Evolutionary conservation across 495 filamentous ascomycete species (phyloP).

Genomic region (Letharia columbiana): DNA sequence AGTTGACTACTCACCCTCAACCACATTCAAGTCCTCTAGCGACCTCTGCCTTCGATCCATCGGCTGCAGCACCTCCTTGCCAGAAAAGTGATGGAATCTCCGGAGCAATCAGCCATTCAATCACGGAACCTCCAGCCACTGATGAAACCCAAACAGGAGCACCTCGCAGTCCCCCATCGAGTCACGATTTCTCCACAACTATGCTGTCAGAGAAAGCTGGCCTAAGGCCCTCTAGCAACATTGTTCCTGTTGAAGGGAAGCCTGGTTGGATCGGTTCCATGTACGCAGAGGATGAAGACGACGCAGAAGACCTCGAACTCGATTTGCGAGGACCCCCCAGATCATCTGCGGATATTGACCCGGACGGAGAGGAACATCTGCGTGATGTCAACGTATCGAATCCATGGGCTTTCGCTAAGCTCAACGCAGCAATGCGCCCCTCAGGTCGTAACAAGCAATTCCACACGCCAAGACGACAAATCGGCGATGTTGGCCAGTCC

Average conservation of each 20-base stretch:
- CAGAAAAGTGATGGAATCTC: neutral
- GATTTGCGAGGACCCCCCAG: neutral
- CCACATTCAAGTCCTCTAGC: neutral
- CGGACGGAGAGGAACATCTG: conserved; percentile 19
- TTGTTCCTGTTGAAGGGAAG: neutral
- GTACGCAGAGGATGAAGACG: conserved; percentile 13
- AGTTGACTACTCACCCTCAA: neutral
- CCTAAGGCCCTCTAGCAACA: neutral
- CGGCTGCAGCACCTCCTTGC: neutral
- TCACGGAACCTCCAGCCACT: neutral
- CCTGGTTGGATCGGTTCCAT: conserved; percentile 4
- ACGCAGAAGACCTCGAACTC: conserved; percentile 3
- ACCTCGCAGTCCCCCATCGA: neutral
- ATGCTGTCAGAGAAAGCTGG: neutral
- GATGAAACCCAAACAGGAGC: neutral
- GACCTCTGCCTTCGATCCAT: neutral
- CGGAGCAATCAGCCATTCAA: neutral
- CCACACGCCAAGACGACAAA: conserved; percentile 21
- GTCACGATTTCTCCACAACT: neutral
- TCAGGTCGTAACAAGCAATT: conserved; percentile 15
- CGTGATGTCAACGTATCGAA: conserved; percentile 37
- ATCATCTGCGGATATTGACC: conserved; percentile 9
- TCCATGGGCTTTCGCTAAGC: conserved; percentile 53
- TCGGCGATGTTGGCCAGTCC: conserved; percentile 13
- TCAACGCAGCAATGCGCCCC: conserved; percentile 36